A percentile compares a stretch with the other conserved stretches of the same genome.
phyloP scores from a whole-genome alignment of 768 basidiomycete species.

The Macrolepiota albuminosa region DNA sequence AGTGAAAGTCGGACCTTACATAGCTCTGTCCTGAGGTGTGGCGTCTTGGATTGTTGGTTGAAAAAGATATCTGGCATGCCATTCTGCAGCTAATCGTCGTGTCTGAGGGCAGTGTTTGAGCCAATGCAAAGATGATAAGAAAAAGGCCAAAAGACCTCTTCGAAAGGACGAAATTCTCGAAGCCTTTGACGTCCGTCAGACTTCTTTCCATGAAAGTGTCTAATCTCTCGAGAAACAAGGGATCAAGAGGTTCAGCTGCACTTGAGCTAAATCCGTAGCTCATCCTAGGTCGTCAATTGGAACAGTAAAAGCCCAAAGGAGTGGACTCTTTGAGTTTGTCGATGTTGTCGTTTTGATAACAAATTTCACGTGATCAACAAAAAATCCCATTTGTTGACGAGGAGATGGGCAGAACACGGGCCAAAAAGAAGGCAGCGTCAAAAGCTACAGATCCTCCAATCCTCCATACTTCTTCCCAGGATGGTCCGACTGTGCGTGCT shows the following conservation, averaged over 20 bases:
- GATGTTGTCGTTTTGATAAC: neutral
- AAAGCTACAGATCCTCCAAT: slow-evolving; percentile 25
- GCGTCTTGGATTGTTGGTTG: slow-evolving; percentile 14
- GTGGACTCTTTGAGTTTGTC: neutral
- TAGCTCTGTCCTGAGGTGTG: slow-evolving; percentile 7
- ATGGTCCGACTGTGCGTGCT: slow-evolving; percentile 42
- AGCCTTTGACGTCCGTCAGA: slow-evolving; percentile 51
- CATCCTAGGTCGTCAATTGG: slow-evolving; percentile 1
- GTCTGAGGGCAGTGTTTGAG: slow-evolving; percentile 30
- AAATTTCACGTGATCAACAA: slow-evolving; percentile 25
- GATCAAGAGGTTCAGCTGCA: slow-evolving; percentile 33
- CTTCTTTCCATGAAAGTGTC: slow-evolving; percentile 60
- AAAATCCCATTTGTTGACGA: slow-evolving; percentile 14
- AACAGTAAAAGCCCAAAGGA: neutral
- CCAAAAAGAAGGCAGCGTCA: slow-evolving; percentile 39
- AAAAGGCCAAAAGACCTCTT: slow-evolving; percentile 44
- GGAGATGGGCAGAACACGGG: slow-evolving; percentile 52
- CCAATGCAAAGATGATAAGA: slow-evolving; percentile 9
- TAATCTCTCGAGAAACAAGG: slow-evolving; percentile 58
- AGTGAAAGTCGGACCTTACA: slow-evolving; percentile 18
- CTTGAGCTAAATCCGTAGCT: slow-evolving; percentile 32
- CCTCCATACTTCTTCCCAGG: slow-evolving; percentile 17
- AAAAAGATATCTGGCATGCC: slow-evolving; percentile 59
- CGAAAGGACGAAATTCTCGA: slow-evolving; percentile 55
- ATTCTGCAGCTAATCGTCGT: slow-evolving; percentile 55